Base-by-base conservation (phyloP, 2,329 filamentous ascomycete genomes). In the Calonectria pseudoturangicola region DNA sequence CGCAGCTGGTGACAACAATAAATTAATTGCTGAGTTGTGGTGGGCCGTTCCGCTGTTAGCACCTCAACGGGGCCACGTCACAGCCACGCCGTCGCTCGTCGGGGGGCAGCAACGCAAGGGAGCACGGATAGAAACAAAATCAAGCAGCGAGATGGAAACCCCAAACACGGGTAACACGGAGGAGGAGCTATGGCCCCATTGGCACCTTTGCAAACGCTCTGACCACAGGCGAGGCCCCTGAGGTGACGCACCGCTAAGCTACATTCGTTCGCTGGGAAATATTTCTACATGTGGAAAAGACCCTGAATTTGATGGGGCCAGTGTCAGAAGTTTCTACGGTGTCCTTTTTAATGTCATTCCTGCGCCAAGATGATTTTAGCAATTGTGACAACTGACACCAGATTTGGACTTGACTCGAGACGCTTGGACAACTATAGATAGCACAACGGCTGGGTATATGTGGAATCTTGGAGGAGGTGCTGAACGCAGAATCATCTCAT, bases 1-100 rank as follows among this genome's bases (percentile, higher is more conserved):
- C 50, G 28, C 50, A 12, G 50, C 27, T 12, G 50, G 50, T 28
- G 27, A 54, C 50, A 54, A 30, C 50, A 54, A 54, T 28, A 30
- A 33, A 28, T 54, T 54, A 16, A 54, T 3, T 28, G 15, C 16
- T 13, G 8, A n/a, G 50, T n/a, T 33, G 50, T n/a, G 18, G 13
- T 54, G 50, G 50, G 27, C 28, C 4, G 50, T 54, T 8, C 28
- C 50, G 50, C 9, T 54, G 50, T 27, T 28, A 9, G 50, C 30
- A 28, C 27, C 30, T 15, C 7, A 33, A 28, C 28, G 50, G 27
- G 50, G 50, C 50, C 16, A n/a, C 18, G 50, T 27, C 50, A 54
- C 50, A 33, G 50, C 33, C 27, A 54, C 50, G 8, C 50, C 50
- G 27, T 33, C 18, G 28, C 50, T 54, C 16, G 30, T 54, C 27